Evolutionary conservation across 352 stramenopile genomes (phyloP).

Genomic region (Albugo laibachii): DNA sequence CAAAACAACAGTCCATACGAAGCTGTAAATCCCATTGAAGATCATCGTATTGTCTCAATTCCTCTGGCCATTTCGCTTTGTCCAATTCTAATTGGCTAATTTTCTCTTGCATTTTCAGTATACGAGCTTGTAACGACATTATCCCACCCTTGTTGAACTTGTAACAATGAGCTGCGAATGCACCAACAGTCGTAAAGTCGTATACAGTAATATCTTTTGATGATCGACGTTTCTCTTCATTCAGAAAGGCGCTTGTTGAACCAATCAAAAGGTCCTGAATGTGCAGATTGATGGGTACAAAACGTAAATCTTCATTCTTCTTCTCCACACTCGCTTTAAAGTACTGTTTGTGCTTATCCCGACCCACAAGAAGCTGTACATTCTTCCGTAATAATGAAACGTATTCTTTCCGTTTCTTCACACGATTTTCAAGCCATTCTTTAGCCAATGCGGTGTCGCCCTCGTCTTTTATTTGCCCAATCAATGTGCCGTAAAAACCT

Average conservation of each 20-base stretch:
- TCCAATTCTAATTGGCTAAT: constrained; percentile 46
- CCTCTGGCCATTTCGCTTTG: constrained; percentile 55
- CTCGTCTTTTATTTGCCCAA: constrained; percentile 75
- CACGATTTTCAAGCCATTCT: constrained; percentile 59
- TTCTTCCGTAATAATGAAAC: constrained; percentile 62
- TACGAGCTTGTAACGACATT: constrained; percentile 46
- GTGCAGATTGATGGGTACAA: constrained; percentile 77
- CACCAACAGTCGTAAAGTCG: constrained; percentile 72
- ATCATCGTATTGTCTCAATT: constrained; percentile 66
- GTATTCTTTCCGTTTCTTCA: constrained; percentile 68
- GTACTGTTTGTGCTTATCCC: constrained; percentile 77
- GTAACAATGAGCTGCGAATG: constrained; percentile 59
- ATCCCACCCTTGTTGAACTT: constrained; percentile 79
- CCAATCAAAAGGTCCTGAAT: constrained; percentile 73
- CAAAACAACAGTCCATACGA: constrained; percentile 63
- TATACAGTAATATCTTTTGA: constrained; percentile 74
- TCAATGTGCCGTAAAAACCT: constrained; percentile 72
- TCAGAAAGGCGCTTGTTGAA: constrained; percentile 66
- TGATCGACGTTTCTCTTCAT: constrained; percentile 45
- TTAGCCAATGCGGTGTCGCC: constrained; percentile 48
- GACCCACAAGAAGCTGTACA: constrained; percentile 70
- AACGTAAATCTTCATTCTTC: constrained; percentile 57
- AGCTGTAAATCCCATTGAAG: constrained; percentile 72
- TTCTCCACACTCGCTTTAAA: constrained; percentile 81
- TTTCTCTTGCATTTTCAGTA: constrained; percentile 70